These are phyloP conservation scores for Globisporangium echinulatum DNA, from an alignment of 352 stramenopile species.

Conservation along the genomic window DNA sequence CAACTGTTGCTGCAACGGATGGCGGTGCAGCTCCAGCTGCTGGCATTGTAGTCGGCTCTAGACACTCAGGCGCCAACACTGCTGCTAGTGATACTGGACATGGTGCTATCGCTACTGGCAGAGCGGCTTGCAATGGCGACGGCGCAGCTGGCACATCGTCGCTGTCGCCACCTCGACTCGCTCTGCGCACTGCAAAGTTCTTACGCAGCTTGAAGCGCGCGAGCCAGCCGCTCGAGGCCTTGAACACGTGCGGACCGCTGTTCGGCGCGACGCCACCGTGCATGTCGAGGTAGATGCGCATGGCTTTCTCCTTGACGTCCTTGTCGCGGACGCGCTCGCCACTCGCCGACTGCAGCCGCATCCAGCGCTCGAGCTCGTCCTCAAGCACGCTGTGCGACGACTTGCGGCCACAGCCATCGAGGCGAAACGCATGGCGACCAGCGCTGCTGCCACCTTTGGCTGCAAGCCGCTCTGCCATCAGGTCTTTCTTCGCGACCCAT, in stretches of 20 bases:
- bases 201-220: constrained; percentile 17
- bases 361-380: constrained; percentile 12
- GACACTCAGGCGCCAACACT: background rate
- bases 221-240: constrained; percentile 17
- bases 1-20: background rate
- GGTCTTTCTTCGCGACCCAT: constrained; percentile 13
- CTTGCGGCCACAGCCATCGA: constrained; percentile 8
- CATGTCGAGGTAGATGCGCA: constrained; percentile 9
- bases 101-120: background rate
- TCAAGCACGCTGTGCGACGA: constrained; percentile 11
- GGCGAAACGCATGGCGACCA: constrained; percentile 6
- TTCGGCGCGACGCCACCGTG: background rate
- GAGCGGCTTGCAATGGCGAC: background rate
- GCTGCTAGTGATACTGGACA: background rate
- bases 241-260: constrained; percentile 6
- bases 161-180: background rate
- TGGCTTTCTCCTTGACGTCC: constrained; percentile 10
- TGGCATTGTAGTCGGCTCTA: background rate
- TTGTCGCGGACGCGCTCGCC: constrained; percentile 14
- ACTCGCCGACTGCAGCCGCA: constrained; percentile 5
- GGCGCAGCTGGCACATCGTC: background rate
- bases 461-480: constrained; percentile 7
- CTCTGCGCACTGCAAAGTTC: constrained; percentile 7
- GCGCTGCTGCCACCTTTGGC: background rate
- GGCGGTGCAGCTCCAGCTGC: background rate